These are phyloP conservation scores for Bacidia gigantensis DNA, from an alignment of 495 filamentous ascomycete species.

Conservation along the genomic window DNA sequence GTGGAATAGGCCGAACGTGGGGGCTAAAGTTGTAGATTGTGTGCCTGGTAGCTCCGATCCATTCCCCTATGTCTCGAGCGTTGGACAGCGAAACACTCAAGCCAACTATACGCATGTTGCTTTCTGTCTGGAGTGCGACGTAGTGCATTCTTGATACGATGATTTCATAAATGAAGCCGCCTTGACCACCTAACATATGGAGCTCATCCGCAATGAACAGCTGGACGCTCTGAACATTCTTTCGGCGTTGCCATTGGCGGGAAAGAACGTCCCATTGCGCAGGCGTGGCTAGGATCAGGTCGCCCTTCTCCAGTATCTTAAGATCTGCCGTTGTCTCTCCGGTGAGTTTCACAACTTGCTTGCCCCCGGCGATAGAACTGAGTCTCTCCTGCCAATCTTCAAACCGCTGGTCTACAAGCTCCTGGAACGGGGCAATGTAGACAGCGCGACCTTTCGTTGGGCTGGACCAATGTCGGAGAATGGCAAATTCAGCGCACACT, in stretches of 20 bases:
- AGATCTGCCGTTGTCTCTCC: conserved; percentile 89
- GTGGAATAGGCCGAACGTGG: conserved; percentile 66
- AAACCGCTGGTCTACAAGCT: conserved; percentile 67
- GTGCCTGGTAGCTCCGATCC: conserved; percentile 98
- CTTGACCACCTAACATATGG: conserved; percentile 83
- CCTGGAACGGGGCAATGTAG: conserved; percentile 93
- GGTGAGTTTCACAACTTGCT: conserved; percentile 84
- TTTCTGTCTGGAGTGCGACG: conserved; percentile 77
- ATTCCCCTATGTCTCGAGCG: conserved; percentile 87
- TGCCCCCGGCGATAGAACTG: conserved; percentile 59
- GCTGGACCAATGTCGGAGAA: conserved; percentile 77
- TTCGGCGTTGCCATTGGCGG: conserved; percentile 86
- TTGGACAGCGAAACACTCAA: conserved; percentile 89
- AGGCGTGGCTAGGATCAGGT: conserved; percentile 87
- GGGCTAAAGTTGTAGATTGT: conserved; percentile 98
- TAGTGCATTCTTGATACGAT: conserved; percentile 96
- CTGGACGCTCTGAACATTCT: conserved; percentile 83
- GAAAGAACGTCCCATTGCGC: conserved; percentile 92
- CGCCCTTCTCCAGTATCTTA: conserved; percentile 73
- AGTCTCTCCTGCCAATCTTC: conserved; percentile 77
- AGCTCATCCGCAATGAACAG: conserved; percentile 94
- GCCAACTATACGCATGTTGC: conserved; percentile 73
- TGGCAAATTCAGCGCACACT: conserved; percentile 85
- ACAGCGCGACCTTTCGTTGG: conserved; percentile 65
- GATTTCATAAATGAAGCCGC: conserved; percentile 86